Evolutionary conservation across 2,329 filamentous ascomycete species (phyloP), one percentile per base, ranked within the genome.

Genomic region (Pseudogymnoascus pannorum): DNA sequence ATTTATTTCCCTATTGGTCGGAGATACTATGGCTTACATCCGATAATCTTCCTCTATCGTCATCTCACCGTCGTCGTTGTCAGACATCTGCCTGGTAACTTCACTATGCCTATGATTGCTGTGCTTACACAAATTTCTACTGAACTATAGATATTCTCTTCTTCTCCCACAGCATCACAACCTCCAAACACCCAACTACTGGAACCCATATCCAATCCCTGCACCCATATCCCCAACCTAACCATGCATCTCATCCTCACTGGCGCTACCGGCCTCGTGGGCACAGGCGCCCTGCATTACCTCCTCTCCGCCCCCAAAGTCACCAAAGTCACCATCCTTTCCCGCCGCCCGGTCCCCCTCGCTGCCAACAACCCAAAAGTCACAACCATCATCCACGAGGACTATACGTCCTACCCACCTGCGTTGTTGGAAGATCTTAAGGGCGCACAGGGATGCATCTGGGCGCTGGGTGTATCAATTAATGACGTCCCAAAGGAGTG

Each of bases 381-480:
- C 62, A 80, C 82, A 22, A 83, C 91, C 61, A 85, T 91, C 64
- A 75, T 87, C 16, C 87, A 91, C 69, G 78, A 81, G 14, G 86
- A 92, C 71, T 92, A 88, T 68, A 72, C 75, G 11, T 75, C 71
- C 1, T 92, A 90, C 70, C 79, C 82, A 35, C 67, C 79, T 0
- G 76, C 77, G 0, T 66, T 91, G 2, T 76, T 91, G 8, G 72
- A 75, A 2, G 77, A 86, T 69, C 76, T 92, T 0, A 77, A 79
- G 59, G 87, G 83, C 20, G 88, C 88, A 0, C 75, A 80, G 6
- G 88, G 85, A 1, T 88, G 85, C 63, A 85, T 92, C 1, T 92
- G 89, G 89, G 88, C 89, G 0, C 77, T 87, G 51, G 88, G 89
- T 0, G 84, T 86, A 57, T 85, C 81, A 64, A 81, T 86, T 68